Conservation (phyloP, 345 rosid genomes). For the Hibiscus mutabilis region DNA sequence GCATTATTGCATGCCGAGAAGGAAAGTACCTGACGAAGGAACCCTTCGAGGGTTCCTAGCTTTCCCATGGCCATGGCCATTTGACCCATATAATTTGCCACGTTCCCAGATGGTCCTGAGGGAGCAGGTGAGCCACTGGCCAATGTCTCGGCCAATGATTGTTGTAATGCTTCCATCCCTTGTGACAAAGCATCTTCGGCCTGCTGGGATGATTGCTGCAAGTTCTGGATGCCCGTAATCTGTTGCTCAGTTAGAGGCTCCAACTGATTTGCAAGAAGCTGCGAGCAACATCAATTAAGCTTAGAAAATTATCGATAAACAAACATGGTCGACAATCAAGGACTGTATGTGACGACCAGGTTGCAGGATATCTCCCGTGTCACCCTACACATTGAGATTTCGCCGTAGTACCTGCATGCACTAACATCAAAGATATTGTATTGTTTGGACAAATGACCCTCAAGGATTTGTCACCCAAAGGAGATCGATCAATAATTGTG, state of each 20-base stretch:
- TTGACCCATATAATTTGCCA: slow-evolving; percentile 97
- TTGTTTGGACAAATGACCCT: not conserved
- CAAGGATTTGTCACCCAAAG: not conserved
- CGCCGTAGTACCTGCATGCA: not conserved
- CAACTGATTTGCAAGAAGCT: slow-evolving; percentile 79
- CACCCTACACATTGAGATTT: not conserved
- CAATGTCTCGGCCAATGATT: slow-evolving; percentile 78
- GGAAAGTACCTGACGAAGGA: slow-evolving; percentile 60
- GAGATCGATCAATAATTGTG: not conserved
- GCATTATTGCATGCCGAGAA: not conserved
- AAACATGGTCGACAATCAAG: not conserved
- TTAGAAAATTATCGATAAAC: slow-evolving; percentile 6
- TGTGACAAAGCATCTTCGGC: slow-evolving; percentile 92
- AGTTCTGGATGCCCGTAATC: slow-evolving; percentile 47
- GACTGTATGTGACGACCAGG: not conserved
- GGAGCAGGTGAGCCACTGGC: slow-evolving; percentile 62
- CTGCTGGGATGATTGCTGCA: slow-evolving; percentile 88
- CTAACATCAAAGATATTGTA: not conserved
- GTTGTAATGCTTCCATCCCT: slow-evolving; percentile 91
- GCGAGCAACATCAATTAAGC: slow-evolving; percentile 18
- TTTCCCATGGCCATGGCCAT: slow-evolving; percentile 99
- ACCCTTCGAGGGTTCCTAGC: slow-evolving; percentile 85
- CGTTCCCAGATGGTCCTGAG: slow-evolving; percentile 63
- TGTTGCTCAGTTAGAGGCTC: slow-evolving; percentile 94
- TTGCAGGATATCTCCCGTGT: not conserved